phyloP scores from a whole-genome alignment of 1,139 yeast species.

The Kurtzmaniella natalensis region DNA sequence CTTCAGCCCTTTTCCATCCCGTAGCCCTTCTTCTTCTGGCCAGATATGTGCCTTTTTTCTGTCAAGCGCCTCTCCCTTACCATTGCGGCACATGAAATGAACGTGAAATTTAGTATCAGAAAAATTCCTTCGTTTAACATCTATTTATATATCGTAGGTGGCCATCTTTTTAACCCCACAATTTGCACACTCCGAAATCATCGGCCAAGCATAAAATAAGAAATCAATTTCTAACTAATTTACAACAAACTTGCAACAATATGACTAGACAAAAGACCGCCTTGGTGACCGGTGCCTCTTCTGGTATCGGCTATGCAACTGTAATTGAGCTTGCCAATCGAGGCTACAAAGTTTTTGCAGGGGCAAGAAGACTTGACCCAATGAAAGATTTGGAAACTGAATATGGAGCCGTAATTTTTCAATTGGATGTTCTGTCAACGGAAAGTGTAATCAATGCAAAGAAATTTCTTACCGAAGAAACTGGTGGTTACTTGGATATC shows the following conservation, averaged over 20 bases:
- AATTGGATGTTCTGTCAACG: slow-evolving; percentile 42
- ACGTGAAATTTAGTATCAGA: too few relatives aligned
- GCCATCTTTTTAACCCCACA: too few relatives aligned
- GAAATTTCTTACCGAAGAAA: slow-evolving; percentile 23
- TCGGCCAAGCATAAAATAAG: too few relatives aligned
- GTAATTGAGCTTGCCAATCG: slow-evolving; percentile 60
- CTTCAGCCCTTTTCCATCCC: too few relatives aligned
- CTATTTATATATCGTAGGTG: too few relatives aligned
- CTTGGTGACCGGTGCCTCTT: slow-evolving; percentile 74
- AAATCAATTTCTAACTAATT: too few relatives aligned
- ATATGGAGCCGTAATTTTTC: slow-evolving; percentile 18
- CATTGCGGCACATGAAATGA: too few relatives aligned
- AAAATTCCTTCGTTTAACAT: too few relatives aligned
- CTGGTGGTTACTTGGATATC: slow-evolving; percentile 50
- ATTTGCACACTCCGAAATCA: too few relatives aligned
- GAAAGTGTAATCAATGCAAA: slow-evolving; percentile 48
- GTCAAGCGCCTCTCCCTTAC: too few relatives aligned
- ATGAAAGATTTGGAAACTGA: slow-evolving; percentile 48
- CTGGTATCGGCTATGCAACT: slow-evolving; percentile 63
- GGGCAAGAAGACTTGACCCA: slow-evolving; percentile 64
- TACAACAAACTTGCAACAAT: background rate
- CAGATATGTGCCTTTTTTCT: too few relatives aligned
- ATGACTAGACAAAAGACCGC: slow-evolving; percentile 35
- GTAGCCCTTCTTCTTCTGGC: too few relatives aligned
- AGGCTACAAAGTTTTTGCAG: slow-evolving; percentile 66